Evolutionary conservation across 441 rosid species (phyloP).

Genomic region (Mallotus repandus): DNA sequence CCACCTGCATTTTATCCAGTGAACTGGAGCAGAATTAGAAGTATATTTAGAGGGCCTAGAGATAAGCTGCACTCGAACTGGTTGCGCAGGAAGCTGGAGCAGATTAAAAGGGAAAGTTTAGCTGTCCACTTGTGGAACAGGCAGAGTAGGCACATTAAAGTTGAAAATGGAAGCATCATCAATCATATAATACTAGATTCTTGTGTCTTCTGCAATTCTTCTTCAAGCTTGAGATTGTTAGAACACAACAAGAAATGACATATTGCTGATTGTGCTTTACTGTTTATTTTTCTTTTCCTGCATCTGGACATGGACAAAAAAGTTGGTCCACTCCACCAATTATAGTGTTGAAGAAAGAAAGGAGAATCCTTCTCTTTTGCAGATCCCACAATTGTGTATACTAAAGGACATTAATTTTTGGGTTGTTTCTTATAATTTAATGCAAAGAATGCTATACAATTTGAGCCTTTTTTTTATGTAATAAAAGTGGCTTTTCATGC

Average conservation of each 20-base stretch:
- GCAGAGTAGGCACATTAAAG: slow-evolving; percentile 56
- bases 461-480: neutral
- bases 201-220: slow-evolving; percentile 66
- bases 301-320: slow-evolving; percentile 7
- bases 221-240: slow-evolving; percentile 31
- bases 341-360: neutral
- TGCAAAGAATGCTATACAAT: neutral
- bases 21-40: slow-evolving; percentile 58
- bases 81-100: slow-evolving; percentile 41
- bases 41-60: slow-evolving; percentile 48
- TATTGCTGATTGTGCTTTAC: neutral
- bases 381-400: neutral
- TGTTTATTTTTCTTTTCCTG: neutral
- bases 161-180: slow-evolving; percentile 69
- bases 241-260: slow-evolving; percentile 11
- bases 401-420: neutral
- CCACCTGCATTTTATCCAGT: slow-evolving; percentile 86
- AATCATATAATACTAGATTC: slow-evolving; percentile 44
- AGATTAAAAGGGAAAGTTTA: slow-evolving; percentile 46
- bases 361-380: slow-evolving; percentile 4
- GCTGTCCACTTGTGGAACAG: slow-evolving; percentile 81
- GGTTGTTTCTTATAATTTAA: neutral
- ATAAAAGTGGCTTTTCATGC: neutral
- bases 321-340: slow-evolving; percentile 2
- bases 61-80: slow-evolving; percentile 42